Percentiles rank a stretch among this genome's conserved stretches.
Conservation (phyloP, 2,329 filamentous ascomycete genomes). For the Cryphonectria naterciae region DNA sequence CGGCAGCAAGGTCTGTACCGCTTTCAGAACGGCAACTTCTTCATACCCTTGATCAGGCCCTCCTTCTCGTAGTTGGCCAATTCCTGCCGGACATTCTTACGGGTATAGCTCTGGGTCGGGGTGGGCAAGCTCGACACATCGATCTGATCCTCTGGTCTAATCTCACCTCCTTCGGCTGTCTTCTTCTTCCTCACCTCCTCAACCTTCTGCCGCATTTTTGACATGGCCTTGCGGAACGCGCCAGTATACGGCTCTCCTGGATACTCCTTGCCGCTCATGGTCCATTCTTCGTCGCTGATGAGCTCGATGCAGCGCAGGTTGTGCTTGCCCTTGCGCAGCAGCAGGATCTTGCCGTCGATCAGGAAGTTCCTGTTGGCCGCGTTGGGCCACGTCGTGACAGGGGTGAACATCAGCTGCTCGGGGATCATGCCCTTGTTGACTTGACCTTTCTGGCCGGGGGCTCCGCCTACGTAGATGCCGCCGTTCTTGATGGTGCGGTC, state of each 20-base stretch:
- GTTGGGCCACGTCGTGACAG: constrained; percentile 62
- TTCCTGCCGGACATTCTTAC: neutral
- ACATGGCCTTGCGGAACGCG: constrained; percentile 47
- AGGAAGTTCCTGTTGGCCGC: constrained; percentile 63
- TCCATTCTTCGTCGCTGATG: constrained; percentile 59
- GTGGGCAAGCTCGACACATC: neutral
- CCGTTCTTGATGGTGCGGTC: constrained; percentile 58
- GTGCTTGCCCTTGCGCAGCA: constrained; percentile 67
- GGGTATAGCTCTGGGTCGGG: neutral
- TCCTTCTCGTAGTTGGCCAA: neutral
- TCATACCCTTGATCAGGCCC: neutral
- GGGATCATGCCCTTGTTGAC: constrained; percentile 43
- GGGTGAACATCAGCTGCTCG: constrained; percentile 62
- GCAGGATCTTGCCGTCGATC: constrained; percentile 61
- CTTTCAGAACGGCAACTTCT: neutral
- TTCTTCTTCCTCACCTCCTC: constrained; percentile 27
- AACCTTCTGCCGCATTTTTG: constrained; percentile 41
- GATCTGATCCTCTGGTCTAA: constrained; percentile 2
- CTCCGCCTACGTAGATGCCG: constrained; percentile 65
- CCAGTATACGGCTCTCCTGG: constrained; percentile 58
- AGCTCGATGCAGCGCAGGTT: constrained; percentile 65
- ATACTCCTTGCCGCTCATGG: constrained; percentile 52
- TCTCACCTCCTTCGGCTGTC: neutral
- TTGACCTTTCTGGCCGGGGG: constrained; percentile 40
- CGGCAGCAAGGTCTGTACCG: too few species aligned